Conservation (phyloP, 495 filamentous ascomycete species). For the Hypoxylon fragiforme region DNA sequence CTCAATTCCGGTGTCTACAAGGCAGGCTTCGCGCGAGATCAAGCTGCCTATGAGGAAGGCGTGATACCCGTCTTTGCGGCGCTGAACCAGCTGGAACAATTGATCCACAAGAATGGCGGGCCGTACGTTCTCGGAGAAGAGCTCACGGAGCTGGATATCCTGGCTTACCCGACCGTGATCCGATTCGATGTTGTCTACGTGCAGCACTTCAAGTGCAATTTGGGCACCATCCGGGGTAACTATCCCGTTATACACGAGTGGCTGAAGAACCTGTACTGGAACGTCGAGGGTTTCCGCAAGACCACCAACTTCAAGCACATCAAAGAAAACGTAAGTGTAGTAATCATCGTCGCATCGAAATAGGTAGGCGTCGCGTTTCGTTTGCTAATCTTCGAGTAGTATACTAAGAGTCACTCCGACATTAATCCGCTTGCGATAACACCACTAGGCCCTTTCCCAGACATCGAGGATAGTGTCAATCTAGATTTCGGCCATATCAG, state of each 20-base stretch:
- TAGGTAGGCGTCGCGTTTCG: no score
- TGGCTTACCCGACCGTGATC: slow-evolving; percentile 62
- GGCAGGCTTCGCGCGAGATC: slow-evolving; percentile 65
- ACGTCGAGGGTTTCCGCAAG: slow-evolving; percentile 66
- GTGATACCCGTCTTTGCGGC: slow-evolving; percentile 63
- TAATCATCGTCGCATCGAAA: not conserved
- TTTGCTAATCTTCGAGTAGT: slow-evolving; percentile 35
- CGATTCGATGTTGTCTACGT: slow-evolving; percentile 72
- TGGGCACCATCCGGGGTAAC: slow-evolving; percentile 69
- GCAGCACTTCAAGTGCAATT: slow-evolving; percentile 69
- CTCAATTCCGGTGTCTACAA: slow-evolving; percentile 78
- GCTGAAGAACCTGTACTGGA: slow-evolving; percentile 74
- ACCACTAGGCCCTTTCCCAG: slow-evolving; percentile 66
- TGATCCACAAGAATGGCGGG: slow-evolving; percentile 55
- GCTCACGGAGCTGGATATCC: slow-evolving; percentile 70
- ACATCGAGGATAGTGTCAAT: slow-evolving; percentile 49
- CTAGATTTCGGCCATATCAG: slow-evolving; percentile 18
- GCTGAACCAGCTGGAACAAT: slow-evolving; percentile 64
- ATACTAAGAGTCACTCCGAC: slow-evolving; percentile 56
- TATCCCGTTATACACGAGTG: slow-evolving; percentile 72
- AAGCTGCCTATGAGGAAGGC: slow-evolving; percentile 65
- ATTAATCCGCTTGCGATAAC: slow-evolving; percentile 67
- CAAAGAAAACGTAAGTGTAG: slow-evolving; percentile 47
- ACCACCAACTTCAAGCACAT: slow-evolving; percentile 71
- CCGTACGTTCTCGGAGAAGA: slow-evolving; percentile 66